phyloP scores from a whole-genome alignment of 1,284 basidiomycete species.

The Microbotryum lychnidis-dioicae region DNA sequence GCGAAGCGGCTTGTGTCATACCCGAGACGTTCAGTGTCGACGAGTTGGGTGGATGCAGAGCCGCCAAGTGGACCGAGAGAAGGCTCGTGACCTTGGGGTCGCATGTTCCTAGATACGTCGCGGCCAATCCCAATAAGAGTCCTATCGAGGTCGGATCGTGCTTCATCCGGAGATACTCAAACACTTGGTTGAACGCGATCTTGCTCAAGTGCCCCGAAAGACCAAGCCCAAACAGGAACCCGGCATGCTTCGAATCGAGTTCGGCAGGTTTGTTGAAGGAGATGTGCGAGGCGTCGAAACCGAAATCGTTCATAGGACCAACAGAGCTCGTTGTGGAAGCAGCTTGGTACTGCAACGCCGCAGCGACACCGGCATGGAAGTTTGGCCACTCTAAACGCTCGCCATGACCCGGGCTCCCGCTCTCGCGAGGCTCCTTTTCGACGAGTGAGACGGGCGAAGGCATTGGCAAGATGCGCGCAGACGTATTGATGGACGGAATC shows the following conservation, averaged over 20 bases:
- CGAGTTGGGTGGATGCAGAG: conserved; percentile 74
- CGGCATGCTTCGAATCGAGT: conserved; percentile 82
- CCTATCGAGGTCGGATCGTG: conserved; percentile 92
- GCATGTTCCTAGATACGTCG: conserved; percentile 79
- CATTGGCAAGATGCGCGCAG: conserved; percentile 29
- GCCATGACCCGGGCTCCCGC: conserved; percentile 46
- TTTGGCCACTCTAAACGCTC: conserved; percentile 84
- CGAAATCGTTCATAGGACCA: conserved; percentile 61
- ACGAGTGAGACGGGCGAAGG: conserved; percentile 24
- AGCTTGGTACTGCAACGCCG: conserved; percentile 51
- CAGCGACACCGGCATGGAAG: conserved; percentile 94
- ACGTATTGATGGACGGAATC: conserved; percentile 54
- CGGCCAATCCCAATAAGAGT: conserved; percentile 80
- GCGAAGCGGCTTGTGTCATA: conserved; percentile 79
- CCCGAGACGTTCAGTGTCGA: conserved; percentile 84
- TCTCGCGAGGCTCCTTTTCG: conserved; percentile 27
- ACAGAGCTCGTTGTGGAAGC: conserved; percentile 40
- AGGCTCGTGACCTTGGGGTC: conserved; percentile 83
- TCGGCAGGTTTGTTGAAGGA: conserved; percentile 82
- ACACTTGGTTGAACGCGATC: conserved; percentile 72
- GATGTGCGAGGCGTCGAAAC: conserved; percentile 71
- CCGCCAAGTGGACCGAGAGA: conserved; percentile 84
- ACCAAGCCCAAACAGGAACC: conserved; percentile 86
- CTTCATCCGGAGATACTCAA: conserved; percentile 86
- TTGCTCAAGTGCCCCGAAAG: conserved; percentile 80